phyloP scores from a whole-genome alignment of 306 rosid species.

The Cucurbita argyrosperma region DNA sequence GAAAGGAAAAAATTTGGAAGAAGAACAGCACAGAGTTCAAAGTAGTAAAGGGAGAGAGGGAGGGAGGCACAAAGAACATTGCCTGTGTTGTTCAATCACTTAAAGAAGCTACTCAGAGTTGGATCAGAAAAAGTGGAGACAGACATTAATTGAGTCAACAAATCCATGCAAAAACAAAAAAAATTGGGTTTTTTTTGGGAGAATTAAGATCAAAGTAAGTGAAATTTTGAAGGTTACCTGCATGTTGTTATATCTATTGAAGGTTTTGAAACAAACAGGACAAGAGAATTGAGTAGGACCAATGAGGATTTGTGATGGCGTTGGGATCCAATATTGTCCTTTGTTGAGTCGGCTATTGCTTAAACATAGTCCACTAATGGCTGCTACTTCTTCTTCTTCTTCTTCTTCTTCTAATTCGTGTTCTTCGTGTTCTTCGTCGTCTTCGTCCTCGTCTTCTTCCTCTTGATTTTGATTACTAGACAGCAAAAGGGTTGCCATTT shows the following conservation, averaged over 20 bases:
- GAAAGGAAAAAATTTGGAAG: background rate
- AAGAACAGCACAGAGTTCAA: constrained; percentile 57
- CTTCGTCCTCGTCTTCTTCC: background rate
- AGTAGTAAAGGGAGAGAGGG: constrained; percentile 23
- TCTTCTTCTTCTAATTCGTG: constrained; percentile 8
- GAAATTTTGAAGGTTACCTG: constrained; percentile 28
- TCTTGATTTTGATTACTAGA: background rate
- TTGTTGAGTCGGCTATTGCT: constrained; percentile 46
- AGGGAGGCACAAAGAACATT: constrained; percentile 71
- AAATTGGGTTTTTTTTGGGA: too few relatives aligned
- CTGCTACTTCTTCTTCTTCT: background rate
- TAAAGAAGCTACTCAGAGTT: background rate
- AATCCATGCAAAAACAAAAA: background rate
- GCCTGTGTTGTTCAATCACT: constrained; percentile 71
- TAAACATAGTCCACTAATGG: constrained; percentile 27
- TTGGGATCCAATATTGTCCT: constrained; percentile 97
- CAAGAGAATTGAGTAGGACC: constrained; percentile 96
- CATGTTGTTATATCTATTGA: constrained; percentile 99
- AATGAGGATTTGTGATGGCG: constrained; percentile 95
- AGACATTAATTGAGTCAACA: background rate
- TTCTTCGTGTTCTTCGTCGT: background rate
- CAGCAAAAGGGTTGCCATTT: constrained; percentile 7
- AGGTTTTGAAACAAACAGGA: constrained; percentile 92
- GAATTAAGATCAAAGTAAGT: too few relatives aligned
- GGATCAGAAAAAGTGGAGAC: constrained; percentile 3